Base-by-base conservation (phyloP, 176 grass and related monocot genomes). In the Cenchrus americanus region DNA sequence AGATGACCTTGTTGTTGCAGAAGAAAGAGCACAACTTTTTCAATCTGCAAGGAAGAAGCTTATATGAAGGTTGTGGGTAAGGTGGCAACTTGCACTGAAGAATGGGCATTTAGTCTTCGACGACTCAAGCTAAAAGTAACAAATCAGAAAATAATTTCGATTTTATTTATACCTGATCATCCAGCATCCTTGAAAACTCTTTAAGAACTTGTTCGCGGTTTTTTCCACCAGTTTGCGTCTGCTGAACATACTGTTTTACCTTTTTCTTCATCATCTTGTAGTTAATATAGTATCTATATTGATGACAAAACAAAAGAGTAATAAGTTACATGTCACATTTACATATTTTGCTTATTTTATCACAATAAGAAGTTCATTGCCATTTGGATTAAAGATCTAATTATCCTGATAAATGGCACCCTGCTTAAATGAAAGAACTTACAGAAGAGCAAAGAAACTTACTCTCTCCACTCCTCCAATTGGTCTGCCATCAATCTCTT, bases 181-280 rank as follows among this genome's bases (percentile, higher is more conserved):
- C 96, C 79, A 98, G 89, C 54, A 95, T 81, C 78, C 80, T 90
- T 75, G 96, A 93, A 80, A 98, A 98, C 83, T 98, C 96, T 75
- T 95, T 95, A 69, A 95, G 89, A 71, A 98, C 85, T 69, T 88
- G 79, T 32, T 86, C 78, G 40, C 58, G 87, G 66, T 88, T 79
- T 85, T 83, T 88, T 84, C 82, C 91, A 49, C 76, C 78, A 65
- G 40, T 71, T 76, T 91, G 85, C 15, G 80, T 93, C 72, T 95
- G 96, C 80, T 95, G 96, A 24, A 86, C 85, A 83, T 93, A 98
- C 75, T 92, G 93, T 53, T 95, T 98, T 77, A 98, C 80, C 81
- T 93, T 98, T 86, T 98, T 98, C 93, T 95, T 98, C 96, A 95
- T 98, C 90, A 95, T 91, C 83, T 98, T 98, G 83, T 98, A 98